Evolutionary conservation across 176 grass and related monocot genomes (phyloP), one percentile per base, ranked within the genome.

Genomic region (Carex kokanica): DNA sequence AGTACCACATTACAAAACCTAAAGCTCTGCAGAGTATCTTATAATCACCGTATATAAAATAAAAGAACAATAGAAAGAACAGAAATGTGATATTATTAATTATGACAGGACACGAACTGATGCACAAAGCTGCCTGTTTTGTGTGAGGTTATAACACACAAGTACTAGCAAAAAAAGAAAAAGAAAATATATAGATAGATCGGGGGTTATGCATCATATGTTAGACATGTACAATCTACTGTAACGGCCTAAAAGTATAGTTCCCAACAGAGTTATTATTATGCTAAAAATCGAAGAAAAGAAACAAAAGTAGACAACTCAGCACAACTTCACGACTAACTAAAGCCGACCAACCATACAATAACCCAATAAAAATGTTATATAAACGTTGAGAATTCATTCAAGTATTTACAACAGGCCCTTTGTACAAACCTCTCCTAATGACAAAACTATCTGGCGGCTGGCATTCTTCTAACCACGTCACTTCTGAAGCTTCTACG

Each of bases 361-460:
- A 63, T 31, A 63, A 36, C 36, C 56, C 62, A 86, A 56, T 51
- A 82, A 34, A 87, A 31, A 49, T 82, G 13, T 62, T 52, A 52
- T 53, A 64, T 51, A 65, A 65, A 51, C 31, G 24, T 67, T 4
- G 15, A 82, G 2, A 87, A 51, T 60, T 29, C 62, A 60, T 85
- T 81, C 79, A 81, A 74, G 66, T 91, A 83, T 88, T 87, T 89
- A 91, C 86, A 81, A 86, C 83, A 73, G 91, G 95, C 24, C 95
- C 95, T 90, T 88, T 95, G 20, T 98, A 98, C 70, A 89, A 79
- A 68, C 92, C 95, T 93, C 93, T 93, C 40, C 84, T 89, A 62
- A 98, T 87, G 74, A 95, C 87, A 89, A 98, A 98, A 85, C 91
- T 92, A 21, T 98, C 95, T 0, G 91, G 95, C 34, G 93, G 93